Base-by-base conservation (phyloP, 2,329 filamentous ascomycete species). In the Cadophora sp. region DNA sequence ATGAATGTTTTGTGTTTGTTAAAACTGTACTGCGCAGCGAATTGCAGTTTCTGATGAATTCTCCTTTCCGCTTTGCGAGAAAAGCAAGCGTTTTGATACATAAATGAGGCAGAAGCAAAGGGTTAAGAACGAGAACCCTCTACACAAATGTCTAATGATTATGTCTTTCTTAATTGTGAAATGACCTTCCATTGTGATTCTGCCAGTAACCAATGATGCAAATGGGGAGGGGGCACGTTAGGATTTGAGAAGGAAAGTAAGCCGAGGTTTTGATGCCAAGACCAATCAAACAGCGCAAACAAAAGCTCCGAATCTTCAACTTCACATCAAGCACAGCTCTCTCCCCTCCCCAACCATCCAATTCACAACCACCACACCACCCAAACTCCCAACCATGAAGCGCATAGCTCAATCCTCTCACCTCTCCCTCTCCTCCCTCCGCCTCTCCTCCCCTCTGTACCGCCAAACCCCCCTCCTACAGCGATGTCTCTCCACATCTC, bases 401-500 rank as follows among this genome's bases (percentile, higher is more conserved):
- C 73, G 71, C 41, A 70, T 75, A 68, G 64, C 68, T 48, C 74
- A 73, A 73, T 8, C 11, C 36, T 13, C 36, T 8, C 4, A 39
- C 36, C 24, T 70, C 11, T 1, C 18, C 27, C 27, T 30, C 39
- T 30, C 63, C 39, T 30, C 63, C 66, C 45, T 72, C 20, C 62
- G 70, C 18, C 64, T n/a, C 36, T 62, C 51, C 33, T 60, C 47
- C 5, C 47, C 8, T 53, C 50, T 30, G 1, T 22, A 30, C 14
- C 16, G 6, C 48, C 50, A 30, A 30, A 20, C 67, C 22, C 51
- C 53, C 53, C 58, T 70, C 39, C 51, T 65, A 16, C 64, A 67
- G 48, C 65, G 73, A 68, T 70, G 66, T 64, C 67, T 77, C 36
- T 74, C 77, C 41, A 73, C 69, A 43, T 72, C 75, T 6, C 53